These are phyloP conservation scores for Aspergillus neoniger DNA, from an alignment of 2,329 filamentous ascomycete species.

Conservation along the genomic window DNA sequence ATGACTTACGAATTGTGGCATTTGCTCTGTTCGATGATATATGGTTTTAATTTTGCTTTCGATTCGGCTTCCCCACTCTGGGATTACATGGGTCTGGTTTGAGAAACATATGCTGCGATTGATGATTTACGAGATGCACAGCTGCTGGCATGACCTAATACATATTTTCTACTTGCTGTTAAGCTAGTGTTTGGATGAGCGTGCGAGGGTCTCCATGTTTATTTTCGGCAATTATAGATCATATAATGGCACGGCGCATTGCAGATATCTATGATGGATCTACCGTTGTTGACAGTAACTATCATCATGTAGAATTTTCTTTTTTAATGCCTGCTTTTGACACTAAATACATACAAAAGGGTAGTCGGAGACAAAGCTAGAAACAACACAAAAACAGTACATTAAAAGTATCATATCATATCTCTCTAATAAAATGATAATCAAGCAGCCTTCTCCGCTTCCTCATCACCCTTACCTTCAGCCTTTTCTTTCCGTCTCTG, in stretches of 20 bases:
- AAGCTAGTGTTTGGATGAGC: background rate
- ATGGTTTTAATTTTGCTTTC: background rate
- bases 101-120: background rate
- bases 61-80: background rate
- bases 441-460: conserved; percentile 40
- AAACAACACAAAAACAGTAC: background rate
- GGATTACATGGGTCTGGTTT: background rate
- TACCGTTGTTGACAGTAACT: no score
- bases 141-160: background rate
- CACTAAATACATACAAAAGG: conserved; percentile 1
- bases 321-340: background rate
- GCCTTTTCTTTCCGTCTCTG: conserved; percentile 89
- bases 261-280: no score
- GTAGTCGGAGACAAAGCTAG: conserved; percentile 1
- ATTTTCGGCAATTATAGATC: conserved; percentile 6
- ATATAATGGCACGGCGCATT: conserved; percentile 7
- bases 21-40: background rate
- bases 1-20: conserved; percentile 13
- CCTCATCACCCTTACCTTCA: conserved; percentile 50
- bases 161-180: conserved; percentile 1
- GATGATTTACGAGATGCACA: background rate
- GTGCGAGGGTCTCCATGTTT: background rate
- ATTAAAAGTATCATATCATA: no score
- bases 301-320: background rate
- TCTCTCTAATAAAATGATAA: background rate